phyloP scores from a whole-genome alignment of 306 rosid genomes.

The Aeschynomene evenia region DNA sequence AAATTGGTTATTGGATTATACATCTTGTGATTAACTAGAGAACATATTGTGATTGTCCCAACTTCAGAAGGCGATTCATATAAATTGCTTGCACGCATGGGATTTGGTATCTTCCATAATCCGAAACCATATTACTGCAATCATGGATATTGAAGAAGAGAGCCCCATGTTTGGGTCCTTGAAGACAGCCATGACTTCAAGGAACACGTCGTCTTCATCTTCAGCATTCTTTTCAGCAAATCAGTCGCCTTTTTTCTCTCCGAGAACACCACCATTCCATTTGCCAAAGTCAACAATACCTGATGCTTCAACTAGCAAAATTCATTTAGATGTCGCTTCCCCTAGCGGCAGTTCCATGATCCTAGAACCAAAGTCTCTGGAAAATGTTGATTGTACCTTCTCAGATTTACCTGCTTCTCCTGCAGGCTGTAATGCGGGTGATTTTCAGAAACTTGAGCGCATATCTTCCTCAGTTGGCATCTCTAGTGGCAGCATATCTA shows the following conservation, averaged over 20 bases:
- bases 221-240: conserved; percentile 77
- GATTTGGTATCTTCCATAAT: conserved; percentile 32
- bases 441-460: conserved; percentile 51
- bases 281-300: conserved; percentile 49
- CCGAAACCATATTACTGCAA: conserved; percentile 30
- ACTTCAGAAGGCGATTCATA: conserved; percentile 35
- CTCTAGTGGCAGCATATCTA: conserved; percentile 58
- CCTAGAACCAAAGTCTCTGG: conserved; percentile 49
- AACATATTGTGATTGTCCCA: conserved; percentile 2
- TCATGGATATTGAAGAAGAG: conserved; percentile 74
- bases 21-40: conserved; percentile 27
- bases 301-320: conserved; percentile 42
- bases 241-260: conserved; percentile 90
- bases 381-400: conserved; percentile 41
- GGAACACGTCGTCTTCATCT: conserved; percentile 81
- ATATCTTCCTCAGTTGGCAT: conserved; percentile 59
- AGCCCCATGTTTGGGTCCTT: conserved; percentile 54
- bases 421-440: conserved; percentile 42
- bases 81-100: conserved; percentile 29
- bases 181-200: conserved; percentile 49
- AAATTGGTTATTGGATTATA: conserved; percentile 19
- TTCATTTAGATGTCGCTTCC: conserved; percentile 45
- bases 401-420: conserved; percentile 47
- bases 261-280: conserved; percentile 64
- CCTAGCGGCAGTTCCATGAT: conserved; percentile 43